phyloP scores from a whole-genome alignment of 495 filamentous ascomycete species.

The Annulohypoxylon stygium region DNA sequence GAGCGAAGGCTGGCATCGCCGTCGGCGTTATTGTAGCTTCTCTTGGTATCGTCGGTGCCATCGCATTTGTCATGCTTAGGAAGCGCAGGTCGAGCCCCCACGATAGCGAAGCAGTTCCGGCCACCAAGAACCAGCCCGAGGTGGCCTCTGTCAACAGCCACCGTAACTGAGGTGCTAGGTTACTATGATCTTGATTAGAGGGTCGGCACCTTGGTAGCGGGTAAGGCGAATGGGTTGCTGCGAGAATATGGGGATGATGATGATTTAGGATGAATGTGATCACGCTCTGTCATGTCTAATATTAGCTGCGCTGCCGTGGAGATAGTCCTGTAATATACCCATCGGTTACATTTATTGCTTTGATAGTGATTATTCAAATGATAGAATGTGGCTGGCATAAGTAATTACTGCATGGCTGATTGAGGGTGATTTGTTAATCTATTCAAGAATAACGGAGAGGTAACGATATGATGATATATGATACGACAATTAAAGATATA shows the following conservation, averaged over 20 bases:
- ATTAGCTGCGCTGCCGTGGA: background rate
- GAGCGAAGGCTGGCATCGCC: conserved; percentile 63
- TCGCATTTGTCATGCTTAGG: conserved; percentile 47
- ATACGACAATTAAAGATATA: background rate
- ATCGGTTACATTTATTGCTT: background rate
- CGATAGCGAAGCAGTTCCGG: conserved; percentile 23
- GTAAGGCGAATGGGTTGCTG: background rate
- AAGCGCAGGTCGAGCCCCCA: conserved; percentile 22
- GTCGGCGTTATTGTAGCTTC: conserved; percentile 61
- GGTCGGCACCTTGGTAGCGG: background rate
- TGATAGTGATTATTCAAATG: background rate
- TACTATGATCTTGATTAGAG: background rate
- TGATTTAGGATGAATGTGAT: conserved; percentile 10
- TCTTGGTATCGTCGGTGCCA: conserved; percentile 40
- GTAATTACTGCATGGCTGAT: no score
- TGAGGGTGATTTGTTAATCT: no score
- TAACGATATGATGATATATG: no score
- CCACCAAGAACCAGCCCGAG: conserved; percentile 37
- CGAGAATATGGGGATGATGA: background rate
- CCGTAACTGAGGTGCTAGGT: conserved; percentile 9
- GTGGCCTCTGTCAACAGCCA: conserved; percentile 46
- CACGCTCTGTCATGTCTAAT: background rate
- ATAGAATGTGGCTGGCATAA: no score
- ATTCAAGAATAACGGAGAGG: no score
- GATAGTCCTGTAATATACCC: background rate